Evolutionary conservation across 805 yeast species (phyloP), one percentile per base, ranked within the genome.

Genomic region (Candida cerambycidarum): DNA sequence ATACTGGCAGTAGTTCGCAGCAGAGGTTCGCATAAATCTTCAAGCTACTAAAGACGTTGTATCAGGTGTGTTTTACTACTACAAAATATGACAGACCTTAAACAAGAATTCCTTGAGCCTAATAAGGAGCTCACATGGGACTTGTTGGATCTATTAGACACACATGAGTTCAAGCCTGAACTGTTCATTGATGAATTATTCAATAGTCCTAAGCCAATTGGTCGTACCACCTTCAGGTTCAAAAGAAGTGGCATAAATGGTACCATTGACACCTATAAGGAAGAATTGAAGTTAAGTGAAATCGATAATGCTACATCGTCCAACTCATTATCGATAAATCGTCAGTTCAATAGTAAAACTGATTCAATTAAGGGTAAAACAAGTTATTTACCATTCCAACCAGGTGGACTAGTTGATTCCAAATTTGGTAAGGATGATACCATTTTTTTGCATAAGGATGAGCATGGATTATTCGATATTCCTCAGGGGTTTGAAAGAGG

Each of bases 401-500:
- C 99, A 0, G 98, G 99, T 51, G 97, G 98, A 2, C 59, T 73
- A 31, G 60, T 55, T 23, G 54, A 59, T 24, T 32, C 41, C 16
- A 35, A 48, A 9, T 46, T 48, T n/a, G 43, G 46, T 37, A 46
- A 52, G 18, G 75, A 70, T 39, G 63, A 59, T 3, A 57, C 69
- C 0, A 52, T 62, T 30, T 64, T 67, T 32, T 56, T 85, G 36
- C 93, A 85, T 54, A 76, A 83, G 55, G 92, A 86, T 55, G 65
- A 63, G 2, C 44, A 45, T 21, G 99, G 98, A 0, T 62, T 93
- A 28, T 86, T 83, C 55, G 95, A 88, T 59, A 62, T 79, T 1
- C 93, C 97, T 0, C 92, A 83, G 14, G 97, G 97, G 0, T 71
- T 93, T 41, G 57, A 77, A 5, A 71, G 98, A 47, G 96, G 97